Evolutionary conservation across 2,329 filamentous ascomycete genomes (phyloP), one percentile per base, ranked within the genome.

Genomic region (Calycina herbarum): DNA sequence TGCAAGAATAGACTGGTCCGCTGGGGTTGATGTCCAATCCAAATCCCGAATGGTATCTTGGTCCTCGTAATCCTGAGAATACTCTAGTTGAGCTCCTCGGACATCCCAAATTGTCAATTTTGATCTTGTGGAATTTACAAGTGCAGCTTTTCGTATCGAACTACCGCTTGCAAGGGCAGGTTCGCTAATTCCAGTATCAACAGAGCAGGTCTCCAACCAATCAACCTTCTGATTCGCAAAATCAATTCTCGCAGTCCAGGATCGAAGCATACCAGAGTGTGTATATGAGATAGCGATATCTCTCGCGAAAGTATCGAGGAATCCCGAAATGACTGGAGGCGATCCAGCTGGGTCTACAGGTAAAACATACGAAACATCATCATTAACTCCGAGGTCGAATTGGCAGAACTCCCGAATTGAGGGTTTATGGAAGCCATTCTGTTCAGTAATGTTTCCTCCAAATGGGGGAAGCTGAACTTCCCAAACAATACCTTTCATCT

Each of bases 1-100:
- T 0, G 94, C 92, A 24, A 97, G 82, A 64, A 97, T 93, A 0
- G 92, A 94, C 74, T 97, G 93, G 59, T 88, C 88, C 76, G 96
- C 92, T 0, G 93, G 93, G 0, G 94, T 97, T 2, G 92, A 94
- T 0, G 93, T 94, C 94, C 94, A 97, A 76, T 97, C 93, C 13
- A 97, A 85, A 76, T 97, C 94, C 68, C 90, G 88, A 51, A 97
- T 93, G 5, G 84, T 85, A 72, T 95, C 90, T 66, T 90, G 85
- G 13, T 84, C 83, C 69, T 89, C 85, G 69, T 93, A 95, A 35
- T 87, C 84, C 72, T 94, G 86, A 67, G 91, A 85, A 73, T 92
- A 93, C 76, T 97, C 94, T 5, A 97, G 83, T 68, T 93, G 89
- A 1, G 89, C 89, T 64, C 90, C 91, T 68, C 89, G 87, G 11